Evolutionary conservation across 2,329 filamentous ascomycete species (phyloP).

Genomic region (Penicillium digitatum): DNA sequence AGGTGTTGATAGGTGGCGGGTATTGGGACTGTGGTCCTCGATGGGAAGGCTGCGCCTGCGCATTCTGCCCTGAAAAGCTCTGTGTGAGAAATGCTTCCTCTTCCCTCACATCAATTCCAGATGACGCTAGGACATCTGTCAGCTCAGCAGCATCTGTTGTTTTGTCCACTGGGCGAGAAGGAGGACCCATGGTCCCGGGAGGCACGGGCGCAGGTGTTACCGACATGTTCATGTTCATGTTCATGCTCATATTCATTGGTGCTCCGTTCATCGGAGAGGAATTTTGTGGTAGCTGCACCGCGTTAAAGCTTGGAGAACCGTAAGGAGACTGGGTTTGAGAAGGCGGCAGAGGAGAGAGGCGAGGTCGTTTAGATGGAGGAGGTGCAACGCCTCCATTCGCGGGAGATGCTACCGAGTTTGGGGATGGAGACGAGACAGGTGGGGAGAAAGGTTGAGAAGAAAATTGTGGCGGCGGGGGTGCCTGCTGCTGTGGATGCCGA

Average conservation of each 20-base stretch:
- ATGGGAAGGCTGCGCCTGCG: constrained; percentile 32
- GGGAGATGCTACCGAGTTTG: constrained; percentile 51
- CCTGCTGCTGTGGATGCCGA: constrained; percentile 36
- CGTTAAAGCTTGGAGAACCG: constrained; percentile 56
- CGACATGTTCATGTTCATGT: constrained; percentile 49
- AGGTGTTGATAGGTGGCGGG: constrained; percentile 47
- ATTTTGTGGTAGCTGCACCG: constrained; percentile 44
- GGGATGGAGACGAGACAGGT: constrained; percentile 59
- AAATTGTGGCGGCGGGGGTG: constrained; percentile 42
- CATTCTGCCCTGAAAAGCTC: constrained; percentile 45
- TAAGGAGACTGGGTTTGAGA: constrained; percentile 57
- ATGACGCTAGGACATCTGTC: constrained; percentile 77
- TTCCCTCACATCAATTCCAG: constrained; percentile 79
- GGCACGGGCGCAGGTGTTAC: constrained; percentile 36
- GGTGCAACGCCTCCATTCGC: constrained; percentile 50
- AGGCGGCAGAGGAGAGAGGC: constrained; percentile 64
- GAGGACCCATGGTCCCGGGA: constrained; percentile 57
- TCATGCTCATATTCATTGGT: constrained; percentile 54
- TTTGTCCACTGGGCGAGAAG: constrained; percentile 55
- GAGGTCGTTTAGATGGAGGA: constrained; percentile 70
- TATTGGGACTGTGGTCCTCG: constrained; percentile 45
- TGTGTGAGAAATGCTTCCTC: constrained; percentile 77
- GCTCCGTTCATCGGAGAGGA: constrained; percentile 36
- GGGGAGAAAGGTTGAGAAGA: constrained; percentile 59
- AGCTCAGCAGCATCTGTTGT: constrained; percentile 62